Evolutionary conservation across 768 basidiomycete genomes (phyloP), one percentile per base, ranked within the genome.

Genomic region (Mycena haematopus): DNA sequence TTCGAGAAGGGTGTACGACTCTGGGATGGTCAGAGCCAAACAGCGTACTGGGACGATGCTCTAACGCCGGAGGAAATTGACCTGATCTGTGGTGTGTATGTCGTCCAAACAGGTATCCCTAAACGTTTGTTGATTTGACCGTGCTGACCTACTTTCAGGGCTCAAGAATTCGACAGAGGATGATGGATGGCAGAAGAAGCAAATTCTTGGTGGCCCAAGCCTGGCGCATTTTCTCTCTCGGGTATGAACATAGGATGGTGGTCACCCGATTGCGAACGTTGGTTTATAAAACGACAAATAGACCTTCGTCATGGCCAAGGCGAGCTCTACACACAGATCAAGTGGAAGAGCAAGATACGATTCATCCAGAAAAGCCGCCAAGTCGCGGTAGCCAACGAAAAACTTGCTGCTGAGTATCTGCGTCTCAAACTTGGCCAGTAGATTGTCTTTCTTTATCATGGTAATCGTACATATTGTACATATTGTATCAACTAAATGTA

Each of bases 171-270:
- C 14, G 55, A 29, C 24, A 38, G 7, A 5, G 25, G 6, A 11
- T 38, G 7, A 1, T 14, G 25, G 40, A 24, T 3, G 27, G 29
- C 7, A n/a, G n/a, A 31, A 45, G 5, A 38, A 0, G 9, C 56
- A 58, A 33, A 25, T 27, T 63, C 56, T 13, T 58, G 62, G 62
- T 63, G 56, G 62, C 62, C 62, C 1, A 58, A 24, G 17, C 62
- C 56, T 4, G 0, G 2, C 15, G 46, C 56, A 0, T 63, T 63
- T 21, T 7, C 8, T 9, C 10, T 11, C 5, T 57, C 56, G 2
- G 62, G 56, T 15, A 8, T 63, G 42, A 58, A 58, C 24, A 58
- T 17, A 1, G 62, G 62, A 1, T 63, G 52, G 51, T 63, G 62
- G 62, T 45, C 49, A 13, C 25, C 44, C 3, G 44, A 63, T 24